These are phyloP conservation scores for Penicillium psychrosexuale DNA, from an alignment of 2,329 filamentous ascomycete species.

Conservation along the genomic window DNA sequence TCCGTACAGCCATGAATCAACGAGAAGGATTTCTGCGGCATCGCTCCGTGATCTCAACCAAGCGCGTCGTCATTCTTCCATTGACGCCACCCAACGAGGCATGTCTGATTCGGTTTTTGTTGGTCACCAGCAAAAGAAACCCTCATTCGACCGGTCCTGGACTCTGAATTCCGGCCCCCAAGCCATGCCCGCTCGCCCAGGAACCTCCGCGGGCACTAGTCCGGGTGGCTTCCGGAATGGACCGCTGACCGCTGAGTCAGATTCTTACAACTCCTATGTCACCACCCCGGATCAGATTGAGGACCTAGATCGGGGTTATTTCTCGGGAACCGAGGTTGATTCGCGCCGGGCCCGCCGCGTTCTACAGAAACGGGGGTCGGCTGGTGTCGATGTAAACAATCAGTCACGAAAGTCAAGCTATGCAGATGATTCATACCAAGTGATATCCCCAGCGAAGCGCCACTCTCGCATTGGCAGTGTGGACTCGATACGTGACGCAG, in stretches of 20 bases:
- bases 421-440: conserved; percentile 67
- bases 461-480: conserved; percentile 77
- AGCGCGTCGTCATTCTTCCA: conserved; percentile 81
- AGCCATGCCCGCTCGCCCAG: conserved; percentile 33
- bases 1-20: conserved; percentile 41
- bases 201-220: conserved; percentile 32
- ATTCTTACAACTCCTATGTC: conserved; percentile 26
- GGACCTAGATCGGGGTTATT: conserved; percentile 85
- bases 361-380: conserved; percentile 67
- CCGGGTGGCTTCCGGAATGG: conserved; percentile 18
- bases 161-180: conserved; percentile 47
- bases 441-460: conserved; percentile 64
- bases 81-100: conserved; percentile 60
- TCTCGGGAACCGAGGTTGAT: conserved; percentile 84
- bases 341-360: conserved; percentile 68
- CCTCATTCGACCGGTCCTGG: conserved; percentile 60
- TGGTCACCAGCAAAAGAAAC: conserved; percentile 52
- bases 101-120: conserved; percentile 29
- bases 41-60: conserved; percentile 80
- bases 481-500: conserved; percentile 65
- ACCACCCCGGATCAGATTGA: conserved; percentile 36
- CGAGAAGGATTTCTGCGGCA: conserved; percentile 67
- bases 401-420: conserved; percentile 74
- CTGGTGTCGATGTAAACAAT: conserved; percentile 35
- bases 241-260: conserved; percentile 27